A percentile compares a stretch with the other conserved stretches of the same genome.
These are phyloP conservation scores for Entomortierella chlamydospora DNA, from an alignment of 192 early-diverging fungal species.

Conservation along the genomic window DNA sequence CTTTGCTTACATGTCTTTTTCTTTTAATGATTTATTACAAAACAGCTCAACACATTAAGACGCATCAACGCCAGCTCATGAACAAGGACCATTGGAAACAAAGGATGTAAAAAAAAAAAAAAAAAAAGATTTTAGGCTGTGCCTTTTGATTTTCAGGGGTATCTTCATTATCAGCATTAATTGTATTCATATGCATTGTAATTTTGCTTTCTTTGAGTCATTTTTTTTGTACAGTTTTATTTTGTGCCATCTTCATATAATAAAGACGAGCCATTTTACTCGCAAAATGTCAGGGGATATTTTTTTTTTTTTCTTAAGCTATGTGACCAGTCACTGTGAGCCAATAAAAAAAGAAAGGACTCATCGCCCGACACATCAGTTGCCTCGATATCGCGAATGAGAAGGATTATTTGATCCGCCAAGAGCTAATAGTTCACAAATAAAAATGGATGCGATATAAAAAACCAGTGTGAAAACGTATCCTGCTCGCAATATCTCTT, in stretches of 20 bases:
- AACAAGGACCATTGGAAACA: slow-evolving; percentile 48
- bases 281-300: too few relatives aligned
- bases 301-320: too few relatives aligned
- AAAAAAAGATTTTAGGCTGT: neutral
- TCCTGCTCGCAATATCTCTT: neutral
- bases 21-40: neutral
- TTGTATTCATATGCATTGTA: too few relatives aligned
- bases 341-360: too few relatives aligned
- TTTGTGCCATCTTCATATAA: too few relatives aligned
- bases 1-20: too few relatives aligned
- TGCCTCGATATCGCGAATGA: neutral
- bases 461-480: neutral
- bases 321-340: too few relatives aligned
- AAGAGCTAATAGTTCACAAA: slow-evolving; percentile 6
- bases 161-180: too few relatives aligned
- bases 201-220: too few relatives aligned
- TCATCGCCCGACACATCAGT: too few relatives aligned
- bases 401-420: neutral
- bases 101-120: slow-evolving; percentile 7
- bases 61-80: slow-evolving; percentile 49
- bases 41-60: slow-evolving; percentile 53
- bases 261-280: too few relatives aligned
- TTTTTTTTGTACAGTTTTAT: too few relatives aligned
- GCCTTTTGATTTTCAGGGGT: slow-evolving; percentile 11
- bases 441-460: neutral